A percentile compares a stretch with the other conserved stretches of the same genome.
Evolutionary conservation across 495 filamentous ascomycete species (phyloP).

Genomic region (Annulohypoxylon maeteangense): DNA sequence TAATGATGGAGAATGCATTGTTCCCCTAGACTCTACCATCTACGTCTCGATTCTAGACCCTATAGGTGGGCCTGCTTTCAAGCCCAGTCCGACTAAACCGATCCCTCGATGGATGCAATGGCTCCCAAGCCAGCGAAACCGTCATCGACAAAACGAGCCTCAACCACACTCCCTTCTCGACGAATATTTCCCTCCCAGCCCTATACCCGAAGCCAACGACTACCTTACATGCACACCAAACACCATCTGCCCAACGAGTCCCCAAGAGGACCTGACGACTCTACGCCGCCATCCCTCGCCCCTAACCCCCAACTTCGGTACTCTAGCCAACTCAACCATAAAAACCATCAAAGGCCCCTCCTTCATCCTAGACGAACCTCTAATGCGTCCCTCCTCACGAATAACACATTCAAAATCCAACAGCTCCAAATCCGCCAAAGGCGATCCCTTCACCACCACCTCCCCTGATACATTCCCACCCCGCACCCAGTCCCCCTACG

Average conservation of each 20-base stretch:
- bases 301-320: neutral
- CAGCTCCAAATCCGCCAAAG: conserved; percentile 10
- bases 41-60: conserved; percentile 58
- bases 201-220: neutral
- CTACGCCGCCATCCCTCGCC: neutral
- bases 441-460: neutral
- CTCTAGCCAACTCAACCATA: conserved; percentile 15
- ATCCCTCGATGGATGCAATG: conserved; percentile 59
- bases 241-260: conserved; percentile 29
- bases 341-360: conserved; percentile 33
- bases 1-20: conserved; percentile 28
- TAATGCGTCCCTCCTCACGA: conserved; percentile 45
- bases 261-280: neutral
- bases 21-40: conserved; percentile 42
- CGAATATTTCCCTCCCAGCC: conserved; percentile 42
- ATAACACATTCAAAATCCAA: neutral
- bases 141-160: conserved; percentile 9
- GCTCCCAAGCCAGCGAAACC: conserved; percentile 42
- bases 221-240: neutral
- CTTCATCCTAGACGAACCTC: conserved; percentile 45
- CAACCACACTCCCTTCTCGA: conserved; percentile 44
- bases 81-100: conserved; percentile 56
- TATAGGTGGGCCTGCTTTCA: conserved; percentile 52
- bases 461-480: conserved; percentile 13
- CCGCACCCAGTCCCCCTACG: conserved; percentile 40